phyloP scores from a whole-genome alignment of 78 protist genomes.

The Bodo saltans region DNA sequence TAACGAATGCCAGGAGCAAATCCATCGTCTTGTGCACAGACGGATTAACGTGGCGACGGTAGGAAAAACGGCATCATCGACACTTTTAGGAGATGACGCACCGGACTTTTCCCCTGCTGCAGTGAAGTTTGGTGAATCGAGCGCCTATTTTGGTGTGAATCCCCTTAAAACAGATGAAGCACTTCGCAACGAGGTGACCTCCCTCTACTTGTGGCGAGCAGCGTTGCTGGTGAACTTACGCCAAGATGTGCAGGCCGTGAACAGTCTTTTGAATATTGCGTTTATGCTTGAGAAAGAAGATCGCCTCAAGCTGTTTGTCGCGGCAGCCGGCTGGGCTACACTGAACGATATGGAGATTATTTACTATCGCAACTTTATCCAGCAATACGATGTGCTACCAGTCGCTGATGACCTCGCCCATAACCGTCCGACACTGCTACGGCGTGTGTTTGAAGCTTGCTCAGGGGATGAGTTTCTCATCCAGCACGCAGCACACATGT shows the following conservation, averaged over 20 bases:
- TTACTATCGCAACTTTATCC: not conserved
- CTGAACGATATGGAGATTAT: not conserved
- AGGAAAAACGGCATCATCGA: no score
- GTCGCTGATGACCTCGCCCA: not conserved
- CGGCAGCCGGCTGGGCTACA: not conserved
- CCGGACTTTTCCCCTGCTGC: no score
- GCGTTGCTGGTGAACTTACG: not conserved
- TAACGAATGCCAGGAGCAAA: not conserved
- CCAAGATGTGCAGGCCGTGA: not conserved
- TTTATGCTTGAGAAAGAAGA: not conserved
- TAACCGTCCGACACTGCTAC: not conserved
- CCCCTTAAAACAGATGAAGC: not conserved
- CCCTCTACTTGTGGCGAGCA: not conserved
- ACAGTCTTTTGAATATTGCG: not conserved
- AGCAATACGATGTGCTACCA: not conserved
- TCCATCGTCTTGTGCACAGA: no score
- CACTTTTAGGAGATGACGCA: no score
- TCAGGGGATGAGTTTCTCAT: not conserved
- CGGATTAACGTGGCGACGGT: no score
- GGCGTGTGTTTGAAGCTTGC: not conserved
- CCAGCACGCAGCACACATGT: not conserved
- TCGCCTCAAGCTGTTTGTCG: not conserved
- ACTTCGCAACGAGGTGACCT: no score
- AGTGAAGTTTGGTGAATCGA: not conserved
- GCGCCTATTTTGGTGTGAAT: not conserved